These are phyloP conservation scores for Diaporthe humulicola DNA, from an alignment of 2,329 filamentous ascomycete species.

Conservation along the genomic window DNA sequence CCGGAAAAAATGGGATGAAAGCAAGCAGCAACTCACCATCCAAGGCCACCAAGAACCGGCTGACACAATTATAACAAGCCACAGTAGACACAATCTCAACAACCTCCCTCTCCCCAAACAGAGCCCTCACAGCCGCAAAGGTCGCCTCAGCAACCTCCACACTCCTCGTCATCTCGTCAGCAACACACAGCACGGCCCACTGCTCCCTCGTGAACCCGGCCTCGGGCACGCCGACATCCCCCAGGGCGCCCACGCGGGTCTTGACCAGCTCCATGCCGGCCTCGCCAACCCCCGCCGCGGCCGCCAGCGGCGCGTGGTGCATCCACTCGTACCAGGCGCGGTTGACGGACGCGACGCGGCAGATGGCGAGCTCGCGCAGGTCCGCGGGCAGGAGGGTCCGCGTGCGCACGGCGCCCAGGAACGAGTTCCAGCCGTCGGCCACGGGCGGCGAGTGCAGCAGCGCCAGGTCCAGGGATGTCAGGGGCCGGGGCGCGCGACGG, in stretches of 20 bases:
- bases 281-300: slow-evolving; percentile 68
- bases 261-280: slow-evolving; percentile 61
- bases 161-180: slow-evolving; percentile 86
- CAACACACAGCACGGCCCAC: slow-evolving; percentile 78
- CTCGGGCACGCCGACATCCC: slow-evolving; percentile 47
- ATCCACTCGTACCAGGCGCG: slow-evolving; percentile 88
- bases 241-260: slow-evolving; percentile 49
- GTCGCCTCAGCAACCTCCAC: slow-evolving; percentile 78
- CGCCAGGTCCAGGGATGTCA: slow-evolving; percentile 81
- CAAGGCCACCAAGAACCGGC: slow-evolving; percentile 84
- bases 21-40: slow-evolving; percentile 68
- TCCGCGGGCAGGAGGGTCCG: slow-evolving; percentile 63
- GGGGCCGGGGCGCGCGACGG: slow-evolving; percentile 76
- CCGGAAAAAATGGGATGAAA: background rate
- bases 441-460: slow-evolving; percentile 81
- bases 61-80: slow-evolving; percentile 88
- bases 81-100: slow-evolving; percentile 77
- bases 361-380: slow-evolving; percentile 84
- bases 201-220: slow-evolving; percentile 67
- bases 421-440: slow-evolving; percentile 81
- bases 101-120: slow-evolving; percentile 78
- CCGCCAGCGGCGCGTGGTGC: slow-evolving; percentile 79
- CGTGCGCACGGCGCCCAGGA: slow-evolving; percentile 74
- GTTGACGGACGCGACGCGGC: slow-evolving; percentile 84
- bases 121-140: slow-evolving; percentile 71